phyloP scores from a whole-genome alignment of 2,329 filamentous ascomycete species.

The Monosporascus sp. region DNA sequence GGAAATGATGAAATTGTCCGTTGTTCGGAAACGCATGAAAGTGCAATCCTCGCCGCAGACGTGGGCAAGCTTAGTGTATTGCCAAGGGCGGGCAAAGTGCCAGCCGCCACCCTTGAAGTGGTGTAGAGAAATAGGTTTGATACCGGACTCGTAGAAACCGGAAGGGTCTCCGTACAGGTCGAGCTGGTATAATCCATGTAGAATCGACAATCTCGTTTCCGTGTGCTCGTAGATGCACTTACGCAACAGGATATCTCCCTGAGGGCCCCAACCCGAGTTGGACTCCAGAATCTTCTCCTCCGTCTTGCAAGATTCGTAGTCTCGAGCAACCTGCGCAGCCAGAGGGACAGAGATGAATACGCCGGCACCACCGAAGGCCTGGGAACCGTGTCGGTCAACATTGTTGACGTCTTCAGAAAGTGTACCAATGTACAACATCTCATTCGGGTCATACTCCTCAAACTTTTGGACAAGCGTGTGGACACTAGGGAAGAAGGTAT shows the following conservation, averaged over 20 bases:
- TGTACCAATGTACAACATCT: constrained; percentile 55
- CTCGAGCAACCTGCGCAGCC: constrained; percentile 39
- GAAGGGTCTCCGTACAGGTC: constrained; percentile 57
- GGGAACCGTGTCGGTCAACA: constrained; percentile 55
- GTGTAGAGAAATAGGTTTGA: constrained; percentile 57
- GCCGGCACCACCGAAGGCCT: constrained; percentile 60
- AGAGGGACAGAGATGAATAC: constrained; percentile 55
- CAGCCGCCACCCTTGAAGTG: constrained; percentile 60
- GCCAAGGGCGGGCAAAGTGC: constrained; percentile 49
- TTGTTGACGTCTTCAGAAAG: constrained; percentile 59
- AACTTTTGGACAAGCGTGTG: constrained; percentile 48
- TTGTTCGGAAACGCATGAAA: constrained; percentile 52
- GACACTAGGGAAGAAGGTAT: constrained; percentile 61
- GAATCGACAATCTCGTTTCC: constrained; percentile 49
- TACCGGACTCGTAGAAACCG: constrained; percentile 60
- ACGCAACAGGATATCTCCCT: constrained; percentile 57
- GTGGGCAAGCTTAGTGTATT: constrained; percentile 53
- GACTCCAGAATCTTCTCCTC: constrained; percentile 49
- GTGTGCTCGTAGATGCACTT: constrained; percentile 63
- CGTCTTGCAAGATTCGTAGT: constrained; percentile 42
- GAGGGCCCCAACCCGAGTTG: constrained; percentile 54
- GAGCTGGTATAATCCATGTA: constrained; percentile 56
- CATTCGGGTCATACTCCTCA: constrained; percentile 44
- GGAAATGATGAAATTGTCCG: constrained; percentile 50
- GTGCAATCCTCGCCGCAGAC: constrained; percentile 58